A percentile compares a stretch with the other conserved stretches of the same genome.
These are phyloP conservation scores for Saxophila tyrrhenica DNA, from an alignment of 495 filamentous ascomycete species.

Conservation along the genomic window DNA sequence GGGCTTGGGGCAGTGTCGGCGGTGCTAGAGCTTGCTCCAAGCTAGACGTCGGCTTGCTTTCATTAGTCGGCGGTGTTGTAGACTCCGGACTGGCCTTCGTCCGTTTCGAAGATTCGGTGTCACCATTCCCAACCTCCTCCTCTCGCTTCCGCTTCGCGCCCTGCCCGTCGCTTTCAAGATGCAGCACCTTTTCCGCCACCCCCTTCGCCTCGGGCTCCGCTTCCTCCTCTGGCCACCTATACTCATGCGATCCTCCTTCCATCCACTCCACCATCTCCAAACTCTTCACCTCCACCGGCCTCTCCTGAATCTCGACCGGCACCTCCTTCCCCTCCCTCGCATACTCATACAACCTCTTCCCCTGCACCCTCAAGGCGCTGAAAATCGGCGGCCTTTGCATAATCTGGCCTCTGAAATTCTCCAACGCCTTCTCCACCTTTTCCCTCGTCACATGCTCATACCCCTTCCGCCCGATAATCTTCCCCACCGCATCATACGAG, in stretches of 20 bases:
- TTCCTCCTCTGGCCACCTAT: slow-evolving; percentile 61
- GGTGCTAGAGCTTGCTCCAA: not conserved
- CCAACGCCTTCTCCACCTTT: slow-evolving; percentile 64
- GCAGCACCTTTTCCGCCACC: slow-evolving; percentile 54
- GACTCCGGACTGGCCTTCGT: not conserved
- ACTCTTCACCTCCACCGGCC: slow-evolving; percentile 63
- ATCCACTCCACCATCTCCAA: slow-evolving; percentile 80
- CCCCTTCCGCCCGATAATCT: slow-evolving; percentile 57
- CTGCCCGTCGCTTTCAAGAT: slow-evolving; percentile 4
- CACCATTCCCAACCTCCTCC: slow-evolving; percentile 1
- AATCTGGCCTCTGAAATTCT: slow-evolving; percentile 68
- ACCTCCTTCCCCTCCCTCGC: slow-evolving; percentile 76
- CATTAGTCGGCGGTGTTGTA: not conserved
- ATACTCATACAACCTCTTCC: slow-evolving; percentile 91
- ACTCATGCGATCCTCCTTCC: slow-evolving; percentile 66
- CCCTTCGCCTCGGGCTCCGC: slow-evolving; percentile 58
- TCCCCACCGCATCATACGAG: slow-evolving; percentile 77
- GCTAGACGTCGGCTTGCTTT: not conserved
- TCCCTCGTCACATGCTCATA: slow-evolving; percentile 71
- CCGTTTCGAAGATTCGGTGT: not conserved
- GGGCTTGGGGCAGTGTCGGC: not conserved
- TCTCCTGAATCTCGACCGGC: slow-evolving; percentile 68
- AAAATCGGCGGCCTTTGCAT: slow-evolving; percentile 88
- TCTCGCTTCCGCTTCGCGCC: slow-evolving; percentile 13
- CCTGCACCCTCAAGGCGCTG: slow-evolving; percentile 81